Evolutionary conservation across 2,329 filamentous ascomycete genomes (phyloP), one percentile per base, ranked within the genome.

Genomic region (Exophiala sp.): DNA sequence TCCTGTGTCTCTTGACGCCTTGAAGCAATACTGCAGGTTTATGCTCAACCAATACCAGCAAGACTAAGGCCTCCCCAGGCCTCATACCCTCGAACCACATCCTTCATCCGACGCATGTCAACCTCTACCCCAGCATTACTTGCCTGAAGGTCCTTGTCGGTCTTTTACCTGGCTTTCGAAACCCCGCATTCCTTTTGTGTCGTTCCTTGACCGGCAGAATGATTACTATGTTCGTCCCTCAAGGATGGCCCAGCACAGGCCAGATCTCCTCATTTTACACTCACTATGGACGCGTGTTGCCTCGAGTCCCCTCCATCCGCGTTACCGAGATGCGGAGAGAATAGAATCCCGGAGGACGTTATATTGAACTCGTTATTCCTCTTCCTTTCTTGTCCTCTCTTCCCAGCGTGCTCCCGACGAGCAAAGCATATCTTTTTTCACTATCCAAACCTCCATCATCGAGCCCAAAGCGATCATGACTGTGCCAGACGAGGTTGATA

Each of bases 401-500:
- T 22, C 8, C 34, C 56, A 54, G 50, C 46, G 45, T 46, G 50
- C 46, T 52, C 58, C 46, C 63, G 61, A 44, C 63, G 58, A 55
- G 57, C 46, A 51, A 56, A 48, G 37, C 30, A 37, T 29, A 39
- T 30, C 46, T 47, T 51, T 13, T 29, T 23, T 13, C 37, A 35
- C 29, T 21, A 30, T 16, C 29, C 11, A 24, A 35, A 6, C 29
- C 16, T 42, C 29, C 14, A 42, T 37, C 13, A 40, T 44, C 43
- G 27, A 29, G 40, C 37, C 35, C 11, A 49, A 23, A 23, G 43
- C 46, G 49, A 63, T 40, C 49, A 82, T 80, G 75, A 79, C 75
- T 58, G 73, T 88, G 56, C 84, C 85, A 29, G 84, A 88, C 52
- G 85, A 88, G 73, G 85, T 87, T 63, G 85, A 88, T 65, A 88